Percentiles rank a stretch among this genome's conserved stretches.
phyloP scores from a whole-genome alignment of 768 basidiomycete genomes.

The Suillus fuscotomentosus region DNA sequence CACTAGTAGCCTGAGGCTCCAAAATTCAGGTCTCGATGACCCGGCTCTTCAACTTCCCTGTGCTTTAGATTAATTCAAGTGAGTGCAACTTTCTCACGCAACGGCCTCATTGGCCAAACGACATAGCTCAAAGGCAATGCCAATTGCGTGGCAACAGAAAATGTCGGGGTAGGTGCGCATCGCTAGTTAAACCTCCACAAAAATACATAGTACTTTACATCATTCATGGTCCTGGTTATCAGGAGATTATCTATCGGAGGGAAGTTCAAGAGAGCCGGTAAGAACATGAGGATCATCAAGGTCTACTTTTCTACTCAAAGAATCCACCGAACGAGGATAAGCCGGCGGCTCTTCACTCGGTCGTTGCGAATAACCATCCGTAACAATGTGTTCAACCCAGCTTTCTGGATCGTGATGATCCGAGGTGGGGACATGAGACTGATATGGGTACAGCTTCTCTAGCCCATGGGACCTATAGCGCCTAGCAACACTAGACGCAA shows the following conservation, averaged over 20 bases:
- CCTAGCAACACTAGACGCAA: not conserved
- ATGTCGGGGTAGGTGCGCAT: not conserved
- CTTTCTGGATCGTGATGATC: not conserved
- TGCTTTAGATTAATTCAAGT: not conserved
- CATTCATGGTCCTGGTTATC: not conserved
- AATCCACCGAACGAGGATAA: slow-evolving; percentile 3
- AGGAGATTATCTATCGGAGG: not conserved
- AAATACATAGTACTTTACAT: not conserved
- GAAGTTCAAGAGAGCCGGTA: not conserved
- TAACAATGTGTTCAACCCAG: not conserved
- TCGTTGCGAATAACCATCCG: not conserved
- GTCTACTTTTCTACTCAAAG: not conserved
- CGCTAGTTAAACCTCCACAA: not conserved
- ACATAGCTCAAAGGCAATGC: not conserved
- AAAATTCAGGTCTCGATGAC: not conserved
- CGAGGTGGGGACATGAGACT: not conserved
- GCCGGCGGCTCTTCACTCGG: slow-evolving; percentile 4
- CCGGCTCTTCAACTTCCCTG: not conserved
- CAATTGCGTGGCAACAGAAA: not conserved
- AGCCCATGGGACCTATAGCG: not conserved
- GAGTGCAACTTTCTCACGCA: not conserved
- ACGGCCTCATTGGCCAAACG: not conserved
- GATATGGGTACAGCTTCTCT: slow-evolving; percentile 3
- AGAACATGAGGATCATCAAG: not conserved
- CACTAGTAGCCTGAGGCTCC: not conserved